Base-by-base conservation (phyloP, 331 rosid species). In the Telfairia occidentalis region DNA sequence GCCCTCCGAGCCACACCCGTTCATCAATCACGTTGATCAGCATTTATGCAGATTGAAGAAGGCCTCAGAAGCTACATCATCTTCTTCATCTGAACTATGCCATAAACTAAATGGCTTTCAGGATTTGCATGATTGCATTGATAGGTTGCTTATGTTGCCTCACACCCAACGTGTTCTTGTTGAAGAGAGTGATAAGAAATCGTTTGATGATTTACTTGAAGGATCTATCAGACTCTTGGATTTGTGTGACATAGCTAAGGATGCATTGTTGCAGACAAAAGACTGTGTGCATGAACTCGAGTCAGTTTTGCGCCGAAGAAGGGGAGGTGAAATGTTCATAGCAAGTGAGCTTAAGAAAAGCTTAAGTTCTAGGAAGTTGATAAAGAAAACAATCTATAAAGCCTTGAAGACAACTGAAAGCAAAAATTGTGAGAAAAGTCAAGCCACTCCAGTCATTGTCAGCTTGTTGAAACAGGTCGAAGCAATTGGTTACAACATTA, bases 121-220 rank as follows among this genome's bases (percentile, higher is more conserved):
- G 40, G 82, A 83, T 71, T 72, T 90, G 63, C 89, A 86, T 69
- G 88, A 86, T 26, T 87, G 83, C 42, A 82, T 89, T 11, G 88
- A 85, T 8, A 79, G 79, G 18, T 48, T 90, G 66, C 89, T 90
- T 61, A 79, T 64, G 16, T 53, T 88, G 50, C 90, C 91, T 7
- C 80, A 78, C 19, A 86, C 75, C 18, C 79, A 77, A 78, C 84
- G 87, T 78, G 80, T 81, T 16, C 49, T 89, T 5, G 63, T 76
- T 26, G 81, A 82, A 32, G 81, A 81, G 73, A 57, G 75, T 8
- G 82, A 84, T 9, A 76, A 79, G 77, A 78, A 72, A 57, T 58
- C 46, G 73, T 59, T 78, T 3, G 66, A 79, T 13, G 84, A 82
- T 3, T 67, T 82, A 2, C 81, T 78, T 0, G 81, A 85, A 43